Base-by-base conservation (phyloP, 768 basidiomycete genomes). In the Pleurotus giganteus region DNA sequence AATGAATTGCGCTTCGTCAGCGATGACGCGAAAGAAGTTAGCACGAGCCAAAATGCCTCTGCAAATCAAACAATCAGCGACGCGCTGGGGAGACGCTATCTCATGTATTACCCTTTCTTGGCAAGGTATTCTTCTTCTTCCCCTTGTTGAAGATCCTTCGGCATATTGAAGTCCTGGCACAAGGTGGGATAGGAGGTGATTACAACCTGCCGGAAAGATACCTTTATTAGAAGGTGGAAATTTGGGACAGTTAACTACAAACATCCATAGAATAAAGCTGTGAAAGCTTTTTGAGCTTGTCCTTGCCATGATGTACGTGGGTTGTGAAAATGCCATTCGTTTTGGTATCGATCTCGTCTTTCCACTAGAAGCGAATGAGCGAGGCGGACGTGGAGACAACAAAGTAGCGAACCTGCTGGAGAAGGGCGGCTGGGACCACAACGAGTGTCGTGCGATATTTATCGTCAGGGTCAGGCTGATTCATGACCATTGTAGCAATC, bases 1-100 rank as follows among this genome's bases (percentile, higher is more conserved):
- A 58, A 88, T 85, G 62, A 84, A 86, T 61, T 89, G 89, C 0
- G 88, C 87, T 65, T 94, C 91, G 60, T 94, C 91, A 3, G 88
- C 78, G 53, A 92, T 73, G 27, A 85, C 81, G 6, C 90, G 80
- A 62, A 80, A 86, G 73, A 86, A 94, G 26, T 75, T 77, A 49
- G 79, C 76, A 28, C 76, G 75, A 1, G 85, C 79, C 12, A 92
- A 68, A 2, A 84, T 68, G 2, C 90, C 91, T 21, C 84, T 82
- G 44, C 21, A 24, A 43, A 26, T 8, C 12, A 13, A 28, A 13
- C 26, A 32, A 17, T 54, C 17, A 53, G 45, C 43, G 34, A 45
- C 27, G 26, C 28, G 29, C 17, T 15, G n/a, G 5, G 23, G 5
- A 26, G 21, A 27, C 41, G 51, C 11, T 5, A 54, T 13, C 21